Conservation (phyloP, 164 flowering plant species). For the Nymphaea colorata region DNA sequence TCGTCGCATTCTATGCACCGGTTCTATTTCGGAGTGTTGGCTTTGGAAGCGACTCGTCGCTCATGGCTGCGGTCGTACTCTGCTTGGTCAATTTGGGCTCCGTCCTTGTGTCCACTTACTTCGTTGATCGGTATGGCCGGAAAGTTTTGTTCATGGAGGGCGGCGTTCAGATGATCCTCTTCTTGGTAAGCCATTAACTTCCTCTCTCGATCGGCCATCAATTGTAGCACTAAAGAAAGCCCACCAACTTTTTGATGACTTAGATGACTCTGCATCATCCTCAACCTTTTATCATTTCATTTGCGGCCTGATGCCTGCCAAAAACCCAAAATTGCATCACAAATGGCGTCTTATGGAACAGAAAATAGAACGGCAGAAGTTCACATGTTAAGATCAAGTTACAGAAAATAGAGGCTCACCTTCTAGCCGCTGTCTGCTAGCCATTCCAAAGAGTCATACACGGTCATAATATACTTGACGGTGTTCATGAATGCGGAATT, state of each 20-base stretch:
- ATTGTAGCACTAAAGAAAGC: no score
- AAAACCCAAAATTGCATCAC: neutral
- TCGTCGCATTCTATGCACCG: conserved; percentile 67
- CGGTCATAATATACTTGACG: no score
- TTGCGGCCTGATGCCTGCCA: neutral
- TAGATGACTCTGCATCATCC: neutral
- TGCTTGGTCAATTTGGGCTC: conserved; percentile 42
- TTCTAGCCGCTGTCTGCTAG: no score
- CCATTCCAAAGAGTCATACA: no score
- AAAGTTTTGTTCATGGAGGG: conserved; percentile 44
- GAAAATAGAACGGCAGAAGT: no score
- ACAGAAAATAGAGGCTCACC: no score
- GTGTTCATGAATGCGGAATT: no score
- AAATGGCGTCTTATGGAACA: no score
- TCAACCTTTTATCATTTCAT: neutral
- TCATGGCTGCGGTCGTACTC: conserved; percentile 39
- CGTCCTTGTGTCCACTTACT: conserved; percentile 29
- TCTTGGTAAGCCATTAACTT: conserved; percentile 26
- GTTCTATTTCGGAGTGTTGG: conserved; percentile 54
- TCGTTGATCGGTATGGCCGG: conserved; percentile 61
- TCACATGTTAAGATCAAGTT: no score
- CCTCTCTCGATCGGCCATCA: neutral
- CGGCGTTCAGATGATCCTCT: conserved; percentile 45
- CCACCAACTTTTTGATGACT: neutral
- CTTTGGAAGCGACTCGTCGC: conserved; percentile 45